Evolutionary conservation across 495 filamentous ascomycete species (phyloP), one percentile per base, ranked within the genome.

Genomic region (Penicillium atrosanguineum): DNA sequence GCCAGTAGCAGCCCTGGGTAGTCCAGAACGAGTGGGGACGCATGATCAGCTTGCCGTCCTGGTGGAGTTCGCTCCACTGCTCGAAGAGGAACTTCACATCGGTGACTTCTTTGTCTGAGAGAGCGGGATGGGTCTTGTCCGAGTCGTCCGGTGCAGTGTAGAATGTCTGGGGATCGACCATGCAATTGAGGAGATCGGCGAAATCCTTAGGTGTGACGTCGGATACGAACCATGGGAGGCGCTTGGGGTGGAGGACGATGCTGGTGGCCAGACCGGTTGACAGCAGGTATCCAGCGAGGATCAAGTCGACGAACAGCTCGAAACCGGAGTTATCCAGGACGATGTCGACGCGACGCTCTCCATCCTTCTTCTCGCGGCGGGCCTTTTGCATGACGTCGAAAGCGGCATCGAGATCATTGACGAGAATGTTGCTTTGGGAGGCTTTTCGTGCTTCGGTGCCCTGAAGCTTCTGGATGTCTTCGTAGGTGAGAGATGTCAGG

Each of bases 251-350:
- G 7, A 98, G 81, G n/a, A 96, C 84, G 14, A 97, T 78, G 6
- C 80, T 83, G 0, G 92, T 96, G 1, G 93, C 94, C 16, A 98
- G 78, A 0, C 86, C 88, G 4, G 89, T 71, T 0, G 87, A 83
- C 7, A 98, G 76, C 4, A 98, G 77, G 63, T 94, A 98, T 3
- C 91, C 94, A 6, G 88, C 91, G 3, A 98, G 78, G 41, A 97
- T 85, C 11, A 97, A 76, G 62, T 98, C 94, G 52, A 96, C 94
- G 66, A 88, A 97, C 8, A 98, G 79, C 74, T 98, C 95, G 61
- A 97, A 97, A 5, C 94, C 95, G 34, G 94, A 90, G 61, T 97
- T 97, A 63, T 97, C 94, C 3, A 97, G 83, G 12, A 98, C 84
- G 48, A 98, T 94, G 55, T 97, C 93, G 1, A 98, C 87, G 9